These are phyloP conservation scores for Cinnamomum chago DNA, from an alignment of 164 flowering plant species.

Conservation along the genomic window DNA sequence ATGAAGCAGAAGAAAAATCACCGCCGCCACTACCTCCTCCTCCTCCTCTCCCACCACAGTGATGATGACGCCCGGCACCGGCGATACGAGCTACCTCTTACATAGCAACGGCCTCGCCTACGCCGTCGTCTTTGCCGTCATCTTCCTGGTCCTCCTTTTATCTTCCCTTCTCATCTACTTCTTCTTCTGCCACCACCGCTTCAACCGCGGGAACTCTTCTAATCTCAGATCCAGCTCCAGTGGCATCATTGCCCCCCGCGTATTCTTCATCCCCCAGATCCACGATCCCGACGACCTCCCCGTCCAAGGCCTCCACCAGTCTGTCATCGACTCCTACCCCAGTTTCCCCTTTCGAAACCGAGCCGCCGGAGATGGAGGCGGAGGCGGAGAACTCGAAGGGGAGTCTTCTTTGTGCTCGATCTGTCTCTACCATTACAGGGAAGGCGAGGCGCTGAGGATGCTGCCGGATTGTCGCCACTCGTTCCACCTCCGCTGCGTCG, in stretches of 20 bases:
- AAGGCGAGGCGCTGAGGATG: slow-evolving; percentile 84
- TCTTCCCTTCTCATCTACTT: slow-evolving; percentile 39
- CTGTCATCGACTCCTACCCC: slow-evolving; percentile 45
- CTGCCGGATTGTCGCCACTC: slow-evolving; percentile 86
- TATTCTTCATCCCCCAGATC: slow-evolving; percentile 49
- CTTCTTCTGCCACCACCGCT: slow-evolving; percentile 27
- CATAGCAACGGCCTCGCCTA: slow-evolving; percentile 42
- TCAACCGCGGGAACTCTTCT: neutral
- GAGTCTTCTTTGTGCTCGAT: slow-evolving; percentile 52
- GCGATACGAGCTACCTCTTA: slow-evolving; percentile 7
- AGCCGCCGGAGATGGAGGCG: slow-evolving; percentile 8
- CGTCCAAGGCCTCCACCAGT: slow-evolving; percentile 38
- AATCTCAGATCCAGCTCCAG: slow-evolving; percentile 2
- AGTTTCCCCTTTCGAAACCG: slow-evolving; percentile 33
- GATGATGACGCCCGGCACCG: neutral
- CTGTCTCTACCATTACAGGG: slow-evolving; percentile 76
- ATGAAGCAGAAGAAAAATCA: too few species aligned
- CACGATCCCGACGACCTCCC: slow-evolving; percentile 18
- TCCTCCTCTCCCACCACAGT: neutral
- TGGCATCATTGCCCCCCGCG: slow-evolving; percentile 37
- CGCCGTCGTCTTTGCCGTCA: slow-evolving; percentile 43
- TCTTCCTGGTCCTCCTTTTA: slow-evolving; percentile 45
- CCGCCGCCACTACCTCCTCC: too few species aligned
- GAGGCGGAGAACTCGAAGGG: neutral
- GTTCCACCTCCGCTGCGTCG: slow-evolving; percentile 71